Conservation (phyloP, 306 rosid genomes). For the Alnus rubra region DNA sequence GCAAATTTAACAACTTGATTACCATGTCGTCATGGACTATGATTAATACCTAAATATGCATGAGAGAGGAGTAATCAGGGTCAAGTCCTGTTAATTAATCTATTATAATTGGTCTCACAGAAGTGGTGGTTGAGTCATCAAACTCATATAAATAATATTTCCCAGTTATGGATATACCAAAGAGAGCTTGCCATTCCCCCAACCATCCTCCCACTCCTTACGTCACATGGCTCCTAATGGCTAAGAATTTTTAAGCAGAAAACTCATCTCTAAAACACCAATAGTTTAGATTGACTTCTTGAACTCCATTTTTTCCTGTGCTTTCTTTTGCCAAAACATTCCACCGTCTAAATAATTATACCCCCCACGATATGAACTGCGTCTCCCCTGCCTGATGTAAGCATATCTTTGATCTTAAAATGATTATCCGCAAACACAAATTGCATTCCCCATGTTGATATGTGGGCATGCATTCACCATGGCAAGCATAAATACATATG, state of each 20-base stretch:
- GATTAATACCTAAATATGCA: constrained; percentile 37
- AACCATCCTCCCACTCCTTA: constrained; percentile 16
- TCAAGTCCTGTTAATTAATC: constrained; percentile 23
- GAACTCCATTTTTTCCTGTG: constrained; percentile 35
- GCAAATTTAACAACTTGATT: constrained; percentile 8
- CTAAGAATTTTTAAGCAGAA: constrained; percentile 12
- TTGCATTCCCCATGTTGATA: constrained; percentile 36
- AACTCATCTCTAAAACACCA: constrained; percentile 31
- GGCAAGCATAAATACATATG: background rate
- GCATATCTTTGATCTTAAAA: constrained; percentile 53
- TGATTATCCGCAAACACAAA: constrained; percentile 70
- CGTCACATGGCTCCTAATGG: constrained; percentile 27
- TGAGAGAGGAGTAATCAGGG: constrained; percentile 22
- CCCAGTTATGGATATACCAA: constrained; percentile 26
- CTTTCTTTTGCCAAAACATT: constrained; percentile 52
- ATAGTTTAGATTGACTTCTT: constrained; percentile 50
- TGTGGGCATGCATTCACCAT: constrained; percentile 22
- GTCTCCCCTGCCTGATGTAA: constrained; percentile 52
- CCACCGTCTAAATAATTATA: constrained; percentile 49
- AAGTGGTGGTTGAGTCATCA: constrained; percentile 69
- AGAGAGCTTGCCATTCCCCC: constrained; percentile 13
- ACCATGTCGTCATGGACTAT: constrained; percentile 19
- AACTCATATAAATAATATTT: constrained; percentile 26
- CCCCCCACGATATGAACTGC: constrained; percentile 48
- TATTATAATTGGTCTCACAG: constrained; percentile 25